These are phyloP conservation scores for Clonostachys rosea DNA, from an alignment of 2,329 filamentous ascomycete species.

Conservation along the genomic window DNA sequence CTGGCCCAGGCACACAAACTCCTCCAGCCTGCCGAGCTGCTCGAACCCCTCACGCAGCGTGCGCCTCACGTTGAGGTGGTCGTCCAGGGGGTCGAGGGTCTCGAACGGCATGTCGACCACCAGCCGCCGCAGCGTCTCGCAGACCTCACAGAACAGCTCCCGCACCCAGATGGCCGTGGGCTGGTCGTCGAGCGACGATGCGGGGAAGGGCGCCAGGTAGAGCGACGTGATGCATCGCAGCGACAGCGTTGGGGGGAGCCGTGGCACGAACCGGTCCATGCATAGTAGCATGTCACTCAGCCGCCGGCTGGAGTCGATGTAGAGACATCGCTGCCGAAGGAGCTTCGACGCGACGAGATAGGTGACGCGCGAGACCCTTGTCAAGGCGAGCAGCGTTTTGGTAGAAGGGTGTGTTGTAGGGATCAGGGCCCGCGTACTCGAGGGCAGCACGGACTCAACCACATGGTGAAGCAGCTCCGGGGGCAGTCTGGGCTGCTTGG, in stretches of 20 bases:
- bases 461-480: slow-evolving; percentile 26
- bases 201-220: slow-evolving; percentile 31
- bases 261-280: slow-evolving; percentile 21
- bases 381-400: slow-evolving; percentile 36
- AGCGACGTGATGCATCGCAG: slow-evolving; percentile 30
- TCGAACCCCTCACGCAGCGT: slow-evolving; percentile 39
- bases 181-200: slow-evolving; percentile 26
- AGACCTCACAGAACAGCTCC: slow-evolving; percentile 34
- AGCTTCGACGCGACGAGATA: slow-evolving; percentile 30
- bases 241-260: slow-evolving; percentile 16
- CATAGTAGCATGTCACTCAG: slow-evolving; percentile 24
- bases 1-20: slow-evolving; percentile 41
- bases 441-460: slow-evolving; percentile 26
- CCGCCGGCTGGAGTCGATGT: slow-evolving; percentile 30
- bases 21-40: slow-evolving; percentile 34
- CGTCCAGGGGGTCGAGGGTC: slow-evolving; percentile 32
- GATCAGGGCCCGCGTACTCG: slow-evolving; percentile 21
- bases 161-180: slow-evolving; percentile 31
- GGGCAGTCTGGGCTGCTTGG: slow-evolving; percentile 15
- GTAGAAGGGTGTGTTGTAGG: slow-evolving; percentile 30
- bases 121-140: slow-evolving; percentile 32
- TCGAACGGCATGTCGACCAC: slow-evolving; percentile 43
- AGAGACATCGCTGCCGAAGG: slow-evolving; percentile 38
- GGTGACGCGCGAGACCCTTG: slow-evolving; percentile 34
- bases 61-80: slow-evolving; percentile 29